A percentile compares a stretch with the other conserved stretches of the same genome.
phyloP scores from a whole-genome alignment of 2,329 filamentous ascomycete genomes.

The Tolypocladium paradoxum region DNA sequence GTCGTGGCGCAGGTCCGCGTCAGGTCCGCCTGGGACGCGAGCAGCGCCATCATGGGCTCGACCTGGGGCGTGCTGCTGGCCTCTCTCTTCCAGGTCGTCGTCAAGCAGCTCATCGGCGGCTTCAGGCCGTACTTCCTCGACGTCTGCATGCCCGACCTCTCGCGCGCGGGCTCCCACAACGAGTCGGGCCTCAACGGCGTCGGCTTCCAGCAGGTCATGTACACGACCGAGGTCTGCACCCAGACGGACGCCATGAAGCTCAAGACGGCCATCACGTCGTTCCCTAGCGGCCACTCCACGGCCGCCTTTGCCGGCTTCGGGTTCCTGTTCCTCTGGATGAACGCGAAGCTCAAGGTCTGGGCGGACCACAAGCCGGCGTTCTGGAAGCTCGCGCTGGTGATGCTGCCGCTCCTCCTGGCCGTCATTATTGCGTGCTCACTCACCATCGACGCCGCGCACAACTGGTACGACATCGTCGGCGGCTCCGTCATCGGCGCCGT shows the following conservation, averaged over 20 bases:
- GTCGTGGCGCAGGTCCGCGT: conserved; percentile 47
- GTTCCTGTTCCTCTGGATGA: conserved; percentile 57
- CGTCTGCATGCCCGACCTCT: conserved; percentile 50
- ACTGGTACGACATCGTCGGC: conserved; percentile 59
- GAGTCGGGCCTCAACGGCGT: conserved; percentile 27
- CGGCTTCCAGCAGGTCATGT: conserved; percentile 52
- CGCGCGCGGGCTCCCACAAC: conserved; percentile 28
- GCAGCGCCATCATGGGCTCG: conserved; percentile 52
- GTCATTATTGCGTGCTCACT: conserved; percentile 49
- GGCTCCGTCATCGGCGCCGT: conserved; percentile 52
- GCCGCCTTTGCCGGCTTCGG: conserved; percentile 53
- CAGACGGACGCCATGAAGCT: conserved; percentile 39
- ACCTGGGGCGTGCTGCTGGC: conserved; percentile 48
- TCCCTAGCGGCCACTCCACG: conserved; percentile 58
- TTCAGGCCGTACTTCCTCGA: conserved; percentile 53
- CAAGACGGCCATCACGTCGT: conserved; percentile 51
- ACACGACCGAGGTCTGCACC: conserved; percentile 51
- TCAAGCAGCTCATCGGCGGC: conserved; percentile 57
- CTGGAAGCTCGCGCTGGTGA: conserved; percentile 53
- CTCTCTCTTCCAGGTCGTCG: conserved; percentile 53
- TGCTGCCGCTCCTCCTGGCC: conserved; percentile 49
- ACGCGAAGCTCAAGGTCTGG: conserved; percentile 63
- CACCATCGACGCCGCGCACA: conserved; percentile 55
- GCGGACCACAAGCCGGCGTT: conserved; percentile 54
- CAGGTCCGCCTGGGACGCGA: conserved; percentile 45